Evolutionary conservation across 139 green algal species (phyloP), one percentile per base, ranked within the genome.

Genomic region (Volvox africanus): DNA sequence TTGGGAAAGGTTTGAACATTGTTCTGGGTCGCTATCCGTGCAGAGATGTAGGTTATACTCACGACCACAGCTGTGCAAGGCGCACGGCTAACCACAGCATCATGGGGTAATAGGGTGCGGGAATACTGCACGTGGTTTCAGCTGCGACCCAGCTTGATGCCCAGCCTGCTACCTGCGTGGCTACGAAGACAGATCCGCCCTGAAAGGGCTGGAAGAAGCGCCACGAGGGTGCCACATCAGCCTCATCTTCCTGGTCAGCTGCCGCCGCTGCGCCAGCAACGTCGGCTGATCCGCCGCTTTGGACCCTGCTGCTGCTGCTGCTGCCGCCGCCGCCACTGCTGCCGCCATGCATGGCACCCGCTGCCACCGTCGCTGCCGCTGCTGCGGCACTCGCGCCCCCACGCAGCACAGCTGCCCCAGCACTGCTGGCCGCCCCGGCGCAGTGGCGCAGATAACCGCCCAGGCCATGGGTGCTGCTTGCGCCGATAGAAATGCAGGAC

Each of bases 201-300:
- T 88, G 77, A 67, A 98, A 98, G 17, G 97, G 97, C 94, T 99
- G 97, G 69, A 94, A 98, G 88, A 98, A 98, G 55, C 88, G 92
- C 97, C 97, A 98, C 14, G 61, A 18, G 68, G 69, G 68, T 28
- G 37, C 73, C 44, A 28, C 84, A 5, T 33, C 84, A 26, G 24
- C 36, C 17, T 81, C 68, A 61, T 61, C 81, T 24, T 35, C 62
- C 44, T 55, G 44, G 5, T 88, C 82, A 0, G 21, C 33, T 9
- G 20, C 37, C 19, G 61, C 81, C 16, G 2, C 61, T 20, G 13
- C 61, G 3, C 30, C 81, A 33, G 30, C 55, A n/a, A 6, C 80
- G 26, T 55, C 5, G 26, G 28, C 80, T n/a, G 24, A 55, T 37
- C 50, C 80, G 0, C 26, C 68, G 21, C 36, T 21, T 0, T 73